Base-by-base conservation (phyloP, 164 flowering plant species). In the Tetrastigma voinierianum region DNA sequence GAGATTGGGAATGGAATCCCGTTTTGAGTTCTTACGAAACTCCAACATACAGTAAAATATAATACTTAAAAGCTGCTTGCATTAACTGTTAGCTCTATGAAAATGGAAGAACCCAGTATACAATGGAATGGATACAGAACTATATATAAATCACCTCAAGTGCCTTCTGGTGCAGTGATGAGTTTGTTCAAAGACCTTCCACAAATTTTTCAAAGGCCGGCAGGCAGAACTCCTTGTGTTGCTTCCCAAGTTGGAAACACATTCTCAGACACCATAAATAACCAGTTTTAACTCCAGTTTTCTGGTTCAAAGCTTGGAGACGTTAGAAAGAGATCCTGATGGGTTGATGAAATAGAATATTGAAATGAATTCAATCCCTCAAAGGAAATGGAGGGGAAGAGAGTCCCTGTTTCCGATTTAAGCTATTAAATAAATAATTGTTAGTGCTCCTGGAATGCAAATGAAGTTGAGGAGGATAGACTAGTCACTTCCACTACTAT, bases 401-500 rank as follows among this genome's bases (percentile, higher is more conserved):
- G 55, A 62, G 60, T 65, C 65, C 52, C 43, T 23, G 48, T 60
- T 59, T 75, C 56, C 65, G 73, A 61, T 57, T 68, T 32, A 59
- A 59, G 62, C 40, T 32, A 57, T 70, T 52, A 64, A 72, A 67
- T 72, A 74, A 76, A 72, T 71, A 72, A 69, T 68, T 54, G 78
- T 74, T 77, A 76, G 78, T 61, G 71, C 77, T 74, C 40, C 65
- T 62, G 57, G 68, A 66, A 59, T 49, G 61, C 63, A 70, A 63
- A 40, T 53, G 61, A 23, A 25, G 60, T 51, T 57, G 58, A 59
- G 8, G 49, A 68, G 51, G 65, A 46, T 46, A 60, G 64, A 65
- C 78, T 87, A 87, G 81, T 85, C 95, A 84, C 91, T 85, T 58
- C 73, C 88, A 66, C 86, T 84, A 70, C 85, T 73, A 59, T 80